A percentile compares a stretch with the other conserved stretches of the same genome.
Evolutionary conservation across 371 early-diverging fungal species (phyloP).

Genomic region (Thermomucor indicae-seudaticae): DNA sequence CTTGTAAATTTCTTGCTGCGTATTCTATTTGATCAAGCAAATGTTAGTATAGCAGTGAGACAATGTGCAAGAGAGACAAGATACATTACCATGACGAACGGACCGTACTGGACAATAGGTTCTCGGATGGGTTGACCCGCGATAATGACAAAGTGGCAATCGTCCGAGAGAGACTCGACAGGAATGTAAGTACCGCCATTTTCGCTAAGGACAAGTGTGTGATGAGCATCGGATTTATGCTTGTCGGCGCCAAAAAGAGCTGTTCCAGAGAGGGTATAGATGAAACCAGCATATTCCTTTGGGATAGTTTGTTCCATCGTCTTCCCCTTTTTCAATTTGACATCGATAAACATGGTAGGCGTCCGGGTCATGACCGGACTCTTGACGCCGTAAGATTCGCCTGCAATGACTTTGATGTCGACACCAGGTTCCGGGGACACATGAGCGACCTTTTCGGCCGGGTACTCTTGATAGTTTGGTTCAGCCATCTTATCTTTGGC

Average conservation of each 20-base stretch:
- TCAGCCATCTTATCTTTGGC: slow-evolving; percentile 73
- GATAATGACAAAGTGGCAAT: slow-evolving; percentile 56
- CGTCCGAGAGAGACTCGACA: slow-evolving; percentile 46
- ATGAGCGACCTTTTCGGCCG: slow-evolving; percentile 53
- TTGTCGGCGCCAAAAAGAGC: slow-evolving; percentile 47
- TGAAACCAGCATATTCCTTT: slow-evolving; percentile 56
- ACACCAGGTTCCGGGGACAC: slow-evolving; percentile 54
- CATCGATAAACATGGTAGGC: slow-evolving; percentile 73
- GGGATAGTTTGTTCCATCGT: slow-evolving; percentile 57
- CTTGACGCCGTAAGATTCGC: slow-evolving; percentile 58
- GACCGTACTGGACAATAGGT: slow-evolving; percentile 57
- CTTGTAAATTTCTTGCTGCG: slow-evolving; percentile 45
- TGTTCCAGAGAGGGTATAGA: slow-evolving; percentile 62
- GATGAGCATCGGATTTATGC: slow-evolving; percentile 49
- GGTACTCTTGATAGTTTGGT: slow-evolving; percentile 76
- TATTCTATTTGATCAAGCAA: too few relatives aligned
- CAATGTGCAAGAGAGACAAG: too few relatives aligned
- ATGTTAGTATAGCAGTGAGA: too few relatives aligned
- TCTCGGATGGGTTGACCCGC: slow-evolving; percentile 55
- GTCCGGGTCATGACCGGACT: slow-evolving; percentile 62
- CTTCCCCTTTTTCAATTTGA: slow-evolving; percentile 52
- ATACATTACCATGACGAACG: slow-evolving; percentile 53
- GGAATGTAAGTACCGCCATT: slow-evolving; percentile 37
- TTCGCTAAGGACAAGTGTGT: slow-evolving; percentile 48
- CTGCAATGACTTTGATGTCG: slow-evolving; percentile 76